Evolutionary conservation across 257 asterid genomes (phyloP), one percentile per base, ranked within the genome.

Genomic region (Nicotiana knightiana): DNA sequence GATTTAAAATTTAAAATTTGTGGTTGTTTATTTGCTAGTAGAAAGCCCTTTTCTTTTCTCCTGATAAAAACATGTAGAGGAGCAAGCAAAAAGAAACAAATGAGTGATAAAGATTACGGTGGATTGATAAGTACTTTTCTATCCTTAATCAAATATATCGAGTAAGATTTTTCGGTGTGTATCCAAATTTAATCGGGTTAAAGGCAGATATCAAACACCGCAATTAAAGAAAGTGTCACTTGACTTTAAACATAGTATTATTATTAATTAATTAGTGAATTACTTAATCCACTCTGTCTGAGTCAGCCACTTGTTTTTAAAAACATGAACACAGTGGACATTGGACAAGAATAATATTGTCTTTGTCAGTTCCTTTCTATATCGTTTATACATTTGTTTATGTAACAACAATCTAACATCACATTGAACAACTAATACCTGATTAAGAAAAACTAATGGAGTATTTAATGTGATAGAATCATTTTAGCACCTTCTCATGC

Each of bases 291-390:
- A 17, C 63, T 21, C 24, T 57, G 33, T 61, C 67, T 24, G 16
- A 61, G 16, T 24, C 67, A 61, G 15, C 67, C 9, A 21, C 16
- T 9, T 61, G 15, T 61, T 61, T 16, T 55, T 58, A 28, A 1
- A 58, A 18, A 58, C 11, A n/a, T 6, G 64, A 58, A n/a, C 26
- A 6, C 4, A 58, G 28, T 58, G 64, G 77, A n/a, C 77, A 70
- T n/a, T 18, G 64, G 77, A 68, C 77, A 70, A 43, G 58, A 70
- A 70, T 39, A 43, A 37, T 37, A 67, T 18, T n/a, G 77, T 68
- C 54, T 35, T 9, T 35, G 76, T 67, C 76, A 37, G 76, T 68
- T 68, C 21, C 37, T 10, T 62, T 26, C 10, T 9, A 37, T 9
- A 37, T n/a, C 10, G 11, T 68, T 68, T 68, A 10, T 68, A n/a